These are phyloP conservation scores for Thamnidium elegans DNA, from an alignment of 192 early-diverging fungal genomes.

Conservation along the genomic window DNA sequence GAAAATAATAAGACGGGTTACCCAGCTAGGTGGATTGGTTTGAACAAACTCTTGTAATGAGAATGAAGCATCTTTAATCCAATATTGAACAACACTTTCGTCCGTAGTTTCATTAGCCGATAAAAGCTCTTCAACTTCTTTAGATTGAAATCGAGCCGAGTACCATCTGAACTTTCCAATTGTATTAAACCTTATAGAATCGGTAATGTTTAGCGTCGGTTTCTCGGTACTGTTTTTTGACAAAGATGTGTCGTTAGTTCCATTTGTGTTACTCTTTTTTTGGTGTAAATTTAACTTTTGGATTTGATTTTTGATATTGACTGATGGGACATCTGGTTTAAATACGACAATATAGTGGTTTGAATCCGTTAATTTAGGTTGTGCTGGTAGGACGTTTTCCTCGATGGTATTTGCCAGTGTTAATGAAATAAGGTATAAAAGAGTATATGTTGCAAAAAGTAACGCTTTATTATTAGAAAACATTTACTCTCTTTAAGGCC, in stretches of 20 bases:
- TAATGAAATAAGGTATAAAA: no score
- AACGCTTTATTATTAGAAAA: no score
- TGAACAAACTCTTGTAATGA: constrained; percentile 34
- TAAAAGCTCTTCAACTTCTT: constrained; percentile 12
- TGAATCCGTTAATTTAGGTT: constrained; percentile 8
- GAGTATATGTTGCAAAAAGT: no score
- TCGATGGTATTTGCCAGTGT: neutral
- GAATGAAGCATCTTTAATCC: constrained; percentile 29
- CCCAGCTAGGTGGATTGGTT: constrained; percentile 30
- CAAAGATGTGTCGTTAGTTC: no score
- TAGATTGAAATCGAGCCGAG: constrained; percentile 25
- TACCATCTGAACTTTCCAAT: constrained; percentile 39
- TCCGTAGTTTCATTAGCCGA: neutral
- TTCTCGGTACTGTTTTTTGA: neutral
- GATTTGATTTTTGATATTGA: constrained; percentile 20
- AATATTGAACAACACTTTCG: constrained; percentile 25
- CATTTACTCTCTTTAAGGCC: no score
- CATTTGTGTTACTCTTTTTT: neutral
- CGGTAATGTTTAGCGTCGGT: neutral
- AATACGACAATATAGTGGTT: constrained; percentile 33
- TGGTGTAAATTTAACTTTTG: constrained; percentile 16
- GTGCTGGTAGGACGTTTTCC: neutral
- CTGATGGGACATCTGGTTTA: constrained; percentile 17
- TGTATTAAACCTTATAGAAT: constrained; percentile 3
- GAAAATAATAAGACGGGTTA: neutral